Conservation (phyloP, 208 protist genomes). For the Vickermania ingenoplastis region DNA sequence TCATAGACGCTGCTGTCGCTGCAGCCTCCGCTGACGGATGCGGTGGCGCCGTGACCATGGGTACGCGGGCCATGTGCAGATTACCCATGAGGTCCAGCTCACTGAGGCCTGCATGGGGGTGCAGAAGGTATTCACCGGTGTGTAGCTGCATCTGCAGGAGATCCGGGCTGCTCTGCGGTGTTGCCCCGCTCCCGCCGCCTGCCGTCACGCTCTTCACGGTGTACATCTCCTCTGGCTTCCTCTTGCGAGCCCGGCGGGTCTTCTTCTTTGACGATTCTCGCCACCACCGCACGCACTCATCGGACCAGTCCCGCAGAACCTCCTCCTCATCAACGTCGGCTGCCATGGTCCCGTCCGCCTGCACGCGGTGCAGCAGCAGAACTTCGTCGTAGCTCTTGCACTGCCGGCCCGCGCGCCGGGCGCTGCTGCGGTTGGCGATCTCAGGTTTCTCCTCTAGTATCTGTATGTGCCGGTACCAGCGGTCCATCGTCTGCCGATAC, state of each 20-base stretch:
- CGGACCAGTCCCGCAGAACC: conserved; percentile 1
- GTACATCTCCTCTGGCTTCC: not conserved
- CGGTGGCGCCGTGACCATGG: too few species aligned
- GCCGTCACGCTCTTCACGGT: not conserved
- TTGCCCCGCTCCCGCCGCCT: not conserved
- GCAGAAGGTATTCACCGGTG: not conserved
- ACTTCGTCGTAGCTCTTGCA: not conserved
- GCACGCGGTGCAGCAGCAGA: not conserved
- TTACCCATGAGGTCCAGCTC: not conserved
- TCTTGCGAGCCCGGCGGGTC: not conserved
- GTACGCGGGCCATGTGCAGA: too few species aligned
- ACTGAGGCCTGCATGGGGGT: not conserved
- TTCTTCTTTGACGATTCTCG: not conserved
- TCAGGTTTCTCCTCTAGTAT: conserved; percentile 27
- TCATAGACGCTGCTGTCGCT: not conserved
- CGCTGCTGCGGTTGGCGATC: conserved; percentile 10
- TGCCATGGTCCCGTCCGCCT: not conserved
- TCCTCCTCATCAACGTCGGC: not conserved
- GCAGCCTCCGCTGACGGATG: too few species aligned
- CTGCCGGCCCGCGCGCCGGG: not conserved
- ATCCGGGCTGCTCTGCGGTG: not conserved
- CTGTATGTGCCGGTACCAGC: conserved; percentile 39
- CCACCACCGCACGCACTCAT: conserved; percentile 1
- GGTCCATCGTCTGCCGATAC: conserved; percentile 29
- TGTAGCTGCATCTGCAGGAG: not conserved